Percentiles rank a stretch among this genome's conserved stretches.
Evolutionary conservation across 441 rosid species (phyloP).

Genomic region (Euphorbia celastroides): DNA sequence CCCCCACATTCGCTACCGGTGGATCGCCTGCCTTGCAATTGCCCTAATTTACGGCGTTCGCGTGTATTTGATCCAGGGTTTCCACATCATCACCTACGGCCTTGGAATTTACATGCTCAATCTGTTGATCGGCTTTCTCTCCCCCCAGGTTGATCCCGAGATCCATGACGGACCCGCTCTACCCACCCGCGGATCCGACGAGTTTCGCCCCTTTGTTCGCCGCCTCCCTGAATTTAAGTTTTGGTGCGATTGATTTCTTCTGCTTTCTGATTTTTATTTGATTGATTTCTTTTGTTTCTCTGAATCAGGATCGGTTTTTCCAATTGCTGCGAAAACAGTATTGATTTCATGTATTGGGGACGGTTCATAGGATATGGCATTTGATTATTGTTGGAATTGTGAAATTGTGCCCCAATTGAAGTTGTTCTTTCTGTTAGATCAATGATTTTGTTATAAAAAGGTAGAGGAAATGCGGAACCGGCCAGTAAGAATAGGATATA

Average conservation of each 20-base stretch:
- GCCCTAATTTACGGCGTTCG: constrained; percentile 59
- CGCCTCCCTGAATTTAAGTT: constrained; percentile 83
- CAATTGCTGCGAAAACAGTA: background rate
- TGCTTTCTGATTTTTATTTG: too few species aligned
- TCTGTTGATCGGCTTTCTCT: constrained; percentile 66
- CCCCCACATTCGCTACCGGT: constrained; percentile 57
- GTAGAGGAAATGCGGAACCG: background rate
- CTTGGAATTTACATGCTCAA: constrained; percentile 68
- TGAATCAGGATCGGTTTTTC: background rate
- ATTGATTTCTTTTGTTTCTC: too few species aligned
- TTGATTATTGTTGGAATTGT: background rate
- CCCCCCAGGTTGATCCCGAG: constrained; percentile 85
- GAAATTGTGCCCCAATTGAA: background rate
- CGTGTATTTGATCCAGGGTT: constrained; percentile 70
- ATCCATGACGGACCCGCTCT: constrained; percentile 48
- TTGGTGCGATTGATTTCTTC: constrained; percentile 67
- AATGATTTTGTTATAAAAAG: background rate
- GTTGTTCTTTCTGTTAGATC: background rate
- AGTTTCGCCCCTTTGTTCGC: constrained; percentile 83
- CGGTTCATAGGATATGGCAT: background rate
- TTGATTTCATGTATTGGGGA: background rate
- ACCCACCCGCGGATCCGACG: constrained; percentile 80
- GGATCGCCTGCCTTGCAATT: constrained; percentile 52
- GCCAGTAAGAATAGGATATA: background rate
- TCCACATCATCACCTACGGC: constrained; percentile 78